Evolutionary conservation across 164 flowering plant genomes (phyloP).

Genomic region (Liriodendron chinense): DNA sequence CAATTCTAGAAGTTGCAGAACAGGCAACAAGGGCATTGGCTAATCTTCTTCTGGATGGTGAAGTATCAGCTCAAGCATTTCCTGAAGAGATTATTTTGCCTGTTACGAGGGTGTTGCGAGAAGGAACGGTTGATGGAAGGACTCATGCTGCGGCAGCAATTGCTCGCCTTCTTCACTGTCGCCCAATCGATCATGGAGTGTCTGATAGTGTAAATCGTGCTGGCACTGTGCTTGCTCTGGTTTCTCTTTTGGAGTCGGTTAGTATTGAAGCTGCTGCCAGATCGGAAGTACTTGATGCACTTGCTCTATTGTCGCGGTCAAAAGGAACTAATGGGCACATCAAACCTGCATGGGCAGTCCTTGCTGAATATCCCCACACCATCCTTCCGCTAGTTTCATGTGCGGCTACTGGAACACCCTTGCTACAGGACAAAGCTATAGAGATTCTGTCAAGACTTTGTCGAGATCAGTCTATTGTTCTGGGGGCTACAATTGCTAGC

Average conservation of each 20-base stretch:
- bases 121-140: slow-evolving; percentile 70
- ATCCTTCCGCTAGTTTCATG: slow-evolving; percentile 76
- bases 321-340: slow-evolving; percentile 46
- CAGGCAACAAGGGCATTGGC: slow-evolving; percentile 86
- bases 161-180: slow-evolving; percentile 69
- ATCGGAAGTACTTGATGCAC: slow-evolving; percentile 90
- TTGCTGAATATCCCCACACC: slow-evolving; percentile 69
- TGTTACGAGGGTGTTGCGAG: slow-evolving; percentile 80
- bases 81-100: slow-evolving; percentile 79
- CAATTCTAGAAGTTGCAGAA: slow-evolving; percentile 78
- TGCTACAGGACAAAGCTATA: slow-evolving; percentile 85
- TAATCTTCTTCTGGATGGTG: slow-evolving; percentile 78
- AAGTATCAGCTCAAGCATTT: slow-evolving; percentile 59
- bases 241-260: slow-evolving; percentile 72
- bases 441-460: slow-evolving; percentile 80
- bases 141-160: slow-evolving; percentile 96
- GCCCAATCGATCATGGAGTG: slow-evolving; percentile 46
- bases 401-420: slow-evolving; percentile 60
- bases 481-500: slow-evolving; percentile 58
- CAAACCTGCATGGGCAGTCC: slow-evolving; percentile 87
- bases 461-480: slow-evolving; percentile 55
- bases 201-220: slow-evolving; percentile 75
- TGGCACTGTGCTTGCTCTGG: slow-evolving; percentile 87
- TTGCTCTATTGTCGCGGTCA: slow-evolving; percentile 75
- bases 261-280: slow-evolving; percentile 52